Base-by-base conservation (phyloP, 306 rosid species). In the Cicer yamashitae region DNA sequence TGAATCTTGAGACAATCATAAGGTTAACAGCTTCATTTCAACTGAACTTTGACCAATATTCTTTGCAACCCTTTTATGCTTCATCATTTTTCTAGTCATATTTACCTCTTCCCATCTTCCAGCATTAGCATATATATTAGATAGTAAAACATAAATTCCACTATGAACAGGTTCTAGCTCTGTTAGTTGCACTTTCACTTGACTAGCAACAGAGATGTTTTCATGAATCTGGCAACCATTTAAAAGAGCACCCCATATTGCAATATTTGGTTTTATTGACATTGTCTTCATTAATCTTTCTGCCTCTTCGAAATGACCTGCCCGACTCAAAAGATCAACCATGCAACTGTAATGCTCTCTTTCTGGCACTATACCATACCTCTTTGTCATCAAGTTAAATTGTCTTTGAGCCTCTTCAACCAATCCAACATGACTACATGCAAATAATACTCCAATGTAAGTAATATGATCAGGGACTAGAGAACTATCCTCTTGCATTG, bases 341-440 rank as follows among this genome's bases (percentile, higher is more conserved):
- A 88, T 78, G 86, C 93, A 91, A 70, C 93, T 88, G 56, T 91
- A 93, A 76, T 93, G 98, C 87, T 91, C 96, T 45, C 79, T 84
- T 48, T 71, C 86, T 14, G 90, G 98, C 67, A 74, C 30, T 65
- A 88, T 81, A 62, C 89, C 80, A 9, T 91, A 78, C 48, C 60
- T 77, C 67, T 71, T 44, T 11, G 77, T 81, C 98, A 86, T 89
- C 53, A 78, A 48, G n/a, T 65, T 15, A 51, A 93, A 93, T 53
- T 89, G 88, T 63, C 68, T 83, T 74, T 75, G 60, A 71, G 90
- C 92, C 79, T 89, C 96, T 67, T 88, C 85, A 10, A 91, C 85
- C 77, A 85, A 74, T 45, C 96, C 92, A 38, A 82, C 84, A 80
- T 84, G 96, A 73, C 96, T 87, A 48, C 97, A 91, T 0, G 97